A percentile compares a stretch with the other conserved stretches of the same genome.
These are phyloP conservation scores for Xylaria sp. DNA, from an alignment of 2,329 filamentous ascomycete genomes.

Conservation along the genomic window DNA sequence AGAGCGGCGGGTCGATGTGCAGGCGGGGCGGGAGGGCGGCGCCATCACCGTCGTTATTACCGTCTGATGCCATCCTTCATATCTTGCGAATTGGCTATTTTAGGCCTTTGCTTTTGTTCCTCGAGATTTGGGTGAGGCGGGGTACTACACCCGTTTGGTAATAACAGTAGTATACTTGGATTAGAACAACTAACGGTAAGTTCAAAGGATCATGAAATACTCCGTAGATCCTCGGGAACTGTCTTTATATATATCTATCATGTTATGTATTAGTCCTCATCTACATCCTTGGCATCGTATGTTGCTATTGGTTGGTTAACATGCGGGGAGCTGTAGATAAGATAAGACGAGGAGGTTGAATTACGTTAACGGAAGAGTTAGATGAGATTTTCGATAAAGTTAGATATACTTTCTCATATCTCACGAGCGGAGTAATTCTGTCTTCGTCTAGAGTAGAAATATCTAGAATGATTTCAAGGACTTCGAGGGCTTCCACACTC, in stretches of 20 bases:
- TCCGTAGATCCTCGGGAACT: not conserved
- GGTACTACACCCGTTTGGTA: not conserved
- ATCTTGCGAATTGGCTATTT: not conserved
- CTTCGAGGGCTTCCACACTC: not conserved
- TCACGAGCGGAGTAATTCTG: not conserved
- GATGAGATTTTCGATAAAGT: not conserved
- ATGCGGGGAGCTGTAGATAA: constrained; percentile 37
- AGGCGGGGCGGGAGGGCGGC: constrained; percentile 59
- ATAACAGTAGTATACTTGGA: not conserved
- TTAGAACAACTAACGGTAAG: not conserved
- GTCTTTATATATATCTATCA: not conserved
- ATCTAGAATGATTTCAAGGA: not conserved
- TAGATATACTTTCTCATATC: not conserved
- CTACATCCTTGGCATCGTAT: constrained; percentile 15
- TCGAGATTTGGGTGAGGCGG: not conserved
- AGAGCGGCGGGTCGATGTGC: constrained; percentile 70
- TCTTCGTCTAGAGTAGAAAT: not conserved
- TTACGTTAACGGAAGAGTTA: not conserved
- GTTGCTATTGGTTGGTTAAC: constrained; percentile 5
- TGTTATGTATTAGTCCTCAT: not conserved
- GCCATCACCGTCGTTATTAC: not conserved
- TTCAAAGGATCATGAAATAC: too few species aligned
- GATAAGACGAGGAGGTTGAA: constrained; percentile 33
- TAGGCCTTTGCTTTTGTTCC: not conserved
- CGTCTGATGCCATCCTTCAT: constrained; percentile 1